Evolutionary conservation across 169 alveolate genomes (phyloP), one percentile per base, ranked within the genome.

Genomic region (Cyclospora cayetanensis): DNA sequence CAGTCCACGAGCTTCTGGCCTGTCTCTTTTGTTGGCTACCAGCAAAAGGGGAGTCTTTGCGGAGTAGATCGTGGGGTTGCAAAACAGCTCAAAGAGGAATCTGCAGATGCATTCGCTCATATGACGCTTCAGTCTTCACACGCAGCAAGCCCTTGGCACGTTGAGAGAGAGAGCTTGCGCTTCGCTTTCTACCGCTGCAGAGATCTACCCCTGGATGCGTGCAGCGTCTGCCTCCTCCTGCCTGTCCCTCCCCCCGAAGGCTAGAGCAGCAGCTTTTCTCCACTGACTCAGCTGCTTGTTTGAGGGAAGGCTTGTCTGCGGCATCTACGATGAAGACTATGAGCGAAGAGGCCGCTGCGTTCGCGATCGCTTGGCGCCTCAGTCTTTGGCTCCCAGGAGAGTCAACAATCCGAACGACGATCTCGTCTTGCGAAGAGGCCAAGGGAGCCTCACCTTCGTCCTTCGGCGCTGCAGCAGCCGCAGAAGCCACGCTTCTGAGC

Each of bases 241-340:
- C n/a, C n/a, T n/a, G n/a, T n/a, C n/a, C n/a, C n/a, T n/a, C n/a
- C n/a, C n/a, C n/a, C n/a, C n/a, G n/a, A n/a, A n/a, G n/a, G n/a
- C n/a, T n/a, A n/a, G n/a, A n/a, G n/a, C n/a, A n/a, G n/a, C n/a
- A n/a, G n/a, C n/a, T n/a, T n/a, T n/a, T n/a, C 35, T 65, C 1
- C 7, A 29, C 83, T 41, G 9, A 85, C 91, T 85, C 91, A 18
- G 91, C 91, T 9, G 84, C 91, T 18, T 27, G 72, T n/a, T 85
- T 85, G 63, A 85, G 9, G 1, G 91, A 27, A 35, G 82, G 68
- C 29, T 85, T 85, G 41, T 85, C 91, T 1, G 91, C 70, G 4
- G 91, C 83, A 43, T 85, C 91, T 27, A 85, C 91, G 46, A 85
- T 35, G 83, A 85, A 85, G 12, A 85, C 27, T 5, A 84, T 22